phyloP scores from a whole-genome alignment of 1,284 basidiomycete species.

The Peniophora sp. region DNA sequence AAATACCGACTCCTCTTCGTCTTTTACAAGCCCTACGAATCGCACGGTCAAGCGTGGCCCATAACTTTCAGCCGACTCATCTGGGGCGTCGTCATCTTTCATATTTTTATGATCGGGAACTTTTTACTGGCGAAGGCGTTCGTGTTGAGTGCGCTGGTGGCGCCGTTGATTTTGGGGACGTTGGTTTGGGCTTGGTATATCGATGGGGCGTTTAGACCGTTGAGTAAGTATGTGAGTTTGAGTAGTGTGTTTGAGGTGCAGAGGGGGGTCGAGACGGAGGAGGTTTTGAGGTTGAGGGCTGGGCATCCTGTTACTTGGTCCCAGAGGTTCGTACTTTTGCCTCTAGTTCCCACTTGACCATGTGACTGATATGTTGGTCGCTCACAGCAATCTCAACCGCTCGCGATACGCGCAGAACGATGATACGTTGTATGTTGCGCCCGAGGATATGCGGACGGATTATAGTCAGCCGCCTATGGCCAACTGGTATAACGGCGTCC shows the following conservation, averaged over 20 bases:
- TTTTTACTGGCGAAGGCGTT: conserved; percentile 81
- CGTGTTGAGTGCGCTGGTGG: conserved; percentile 68
- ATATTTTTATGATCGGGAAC: conserved; percentile 90
- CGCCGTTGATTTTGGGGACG: conserved; percentile 74
- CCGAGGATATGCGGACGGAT: conserved; percentile 84
- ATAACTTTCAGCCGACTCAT: conserved; percentile 83
- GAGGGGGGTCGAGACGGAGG: conserved; percentile 73
- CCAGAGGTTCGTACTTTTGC: conserved; percentile 57
- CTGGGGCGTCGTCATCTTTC: conserved; percentile 84
- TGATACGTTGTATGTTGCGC: conserved; percentile 90
- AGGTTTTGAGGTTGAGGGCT: conserved; percentile 61
- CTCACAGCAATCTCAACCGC: conserved; percentile 67
- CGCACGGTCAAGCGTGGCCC: conserved; percentile 91
- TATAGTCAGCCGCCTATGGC: conserved; percentile 94
- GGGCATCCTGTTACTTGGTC: conserved; percentile 82
- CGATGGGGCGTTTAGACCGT: conserved; percentile 60
- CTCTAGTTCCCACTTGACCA: conserved; percentile 3
- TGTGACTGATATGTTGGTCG: too few relatives aligned
- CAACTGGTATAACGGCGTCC: conserved; percentile 83
- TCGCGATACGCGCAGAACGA: conserved; percentile 87
- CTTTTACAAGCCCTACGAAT: conserved; percentile 92
- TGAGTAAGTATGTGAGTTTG: conserved; percentile 78
- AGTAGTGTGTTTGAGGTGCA: conserved; percentile 86
- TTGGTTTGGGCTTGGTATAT: conserved; percentile 78
- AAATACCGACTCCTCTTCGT: conserved; percentile 97